A percentile compares a stretch with the other conserved stretches of the same genome.
Conservation (phyloP, 257 asterid species). For the Nicotiana tabacum region DNA sequence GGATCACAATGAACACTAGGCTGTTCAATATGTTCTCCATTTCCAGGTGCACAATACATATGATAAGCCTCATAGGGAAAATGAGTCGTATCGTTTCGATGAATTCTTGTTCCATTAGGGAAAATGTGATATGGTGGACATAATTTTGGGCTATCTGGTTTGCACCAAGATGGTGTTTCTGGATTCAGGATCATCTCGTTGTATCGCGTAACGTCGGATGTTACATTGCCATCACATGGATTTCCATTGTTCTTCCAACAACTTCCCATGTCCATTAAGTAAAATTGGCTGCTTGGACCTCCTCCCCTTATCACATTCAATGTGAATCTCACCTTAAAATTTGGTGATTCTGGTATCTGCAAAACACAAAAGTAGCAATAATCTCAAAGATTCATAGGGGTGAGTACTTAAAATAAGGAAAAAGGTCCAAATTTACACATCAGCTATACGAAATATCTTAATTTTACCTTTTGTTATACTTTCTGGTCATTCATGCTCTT, state of each 20-base stretch:
- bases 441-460: background rate
- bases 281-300: constrained; percentile 72
- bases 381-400: background rate
- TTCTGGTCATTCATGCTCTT: background rate
- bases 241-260: constrained; percentile 89
- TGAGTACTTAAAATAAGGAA: background rate
- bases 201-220: constrained; percentile 71
- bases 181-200: constrained; percentile 81
- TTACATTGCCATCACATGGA: constrained; percentile 66
- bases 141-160: constrained; percentile 23
- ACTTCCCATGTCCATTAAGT: constrained; percentile 83
- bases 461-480: background rate
- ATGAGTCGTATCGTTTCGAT: constrained; percentile 39
- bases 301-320: constrained; percentile 67
- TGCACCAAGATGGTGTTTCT: constrained; percentile 62
- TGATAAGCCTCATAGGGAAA: constrained; percentile 81
- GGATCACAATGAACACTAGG: constrained; percentile 65
- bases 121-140: constrained; percentile 81
- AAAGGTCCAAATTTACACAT: background rate
- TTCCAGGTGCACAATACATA: constrained; percentile 72
- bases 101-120: constrained; percentile 51
- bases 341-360: constrained; percentile 80
- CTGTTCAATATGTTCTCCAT: constrained; percentile 34
- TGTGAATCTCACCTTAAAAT: constrained; percentile 67
- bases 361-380: background rate